Base-by-base conservation (phyloP, 257 asterid genomes). In the Mentha longifolia region DNA sequence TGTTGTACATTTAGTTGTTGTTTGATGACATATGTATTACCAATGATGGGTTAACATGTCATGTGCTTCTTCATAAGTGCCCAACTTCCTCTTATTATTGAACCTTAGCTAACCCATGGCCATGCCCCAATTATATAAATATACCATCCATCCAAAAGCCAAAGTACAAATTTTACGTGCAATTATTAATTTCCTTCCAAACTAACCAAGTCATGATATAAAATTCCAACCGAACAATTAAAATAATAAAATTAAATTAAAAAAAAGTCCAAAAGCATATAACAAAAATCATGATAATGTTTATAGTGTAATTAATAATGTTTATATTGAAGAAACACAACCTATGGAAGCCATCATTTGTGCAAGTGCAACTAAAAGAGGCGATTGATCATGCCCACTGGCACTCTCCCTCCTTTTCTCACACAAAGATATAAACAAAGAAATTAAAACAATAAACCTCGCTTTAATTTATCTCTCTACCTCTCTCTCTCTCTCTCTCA, bases 31-130 rank as follows among this genome's bases (percentile, higher is more conserved):
- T 39, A 22, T 51, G 61, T 82, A 64, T 49, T 70, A 56, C 78
- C 84, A 87, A 83, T 89, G 77, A 80, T 83, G 87, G 73, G 61
- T 74, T 82, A 85, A 79, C 88, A 89, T 80, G 89, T 85, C 86
- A 74, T 79, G 72, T 37, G 22, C 30, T 7, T 22, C 88, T 11
- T 8, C 93, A 76, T 79, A 78, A 69, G 75, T 76, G 74, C 76
- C 85, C 80, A 85, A 67, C 76, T 77, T 66, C 14, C 14, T 42
- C 4, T 5, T 35, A 22, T 22, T 22, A 22, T 22, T 22, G 25
- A 22, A 22, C 25, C 25, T 22, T 22, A 22, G 25, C 25, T 22
- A 22, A 22, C 25, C 25, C 25, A 22, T 22, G 25, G 25, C 3
- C 42, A 37, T 37, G 9, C 42, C 6, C 42, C 6, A 37, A 37